phyloP scores from a whole-genome alignment of 345 rosid genomes.

The Sisymbrium altissimum region DNA sequence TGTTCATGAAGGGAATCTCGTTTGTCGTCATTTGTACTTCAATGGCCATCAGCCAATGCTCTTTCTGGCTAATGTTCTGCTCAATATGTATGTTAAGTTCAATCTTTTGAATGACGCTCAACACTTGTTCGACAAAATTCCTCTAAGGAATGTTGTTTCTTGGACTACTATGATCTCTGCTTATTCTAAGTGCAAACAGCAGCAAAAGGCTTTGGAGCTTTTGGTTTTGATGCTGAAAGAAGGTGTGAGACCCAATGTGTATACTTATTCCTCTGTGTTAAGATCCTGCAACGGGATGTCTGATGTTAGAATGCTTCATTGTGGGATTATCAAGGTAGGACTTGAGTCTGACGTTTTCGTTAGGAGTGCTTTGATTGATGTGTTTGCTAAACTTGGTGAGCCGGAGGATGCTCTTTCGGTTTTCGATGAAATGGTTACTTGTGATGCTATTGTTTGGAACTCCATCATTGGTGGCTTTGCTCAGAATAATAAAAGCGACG shows the following conservation, averaged over 20 bases:
- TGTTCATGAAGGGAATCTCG: constrained; percentile 43
- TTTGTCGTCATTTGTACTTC: constrained; percentile 51
- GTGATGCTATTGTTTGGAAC: constrained; percentile 73
- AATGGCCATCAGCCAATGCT: constrained; percentile 43
- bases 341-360: constrained; percentile 65
- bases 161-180: constrained; percentile 82
- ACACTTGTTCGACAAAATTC: constrained; percentile 37
- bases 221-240: constrained; percentile 51
- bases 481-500: constrained; percentile 53
- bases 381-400: constrained; percentile 57
- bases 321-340: constrained; percentile 50
- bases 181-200: constrained; percentile 36
- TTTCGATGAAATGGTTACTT: constrained; percentile 54
- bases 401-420: constrained; percentile 39
- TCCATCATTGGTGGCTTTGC: constrained; percentile 70
- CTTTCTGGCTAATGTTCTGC: constrained; percentile 44
- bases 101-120: constrained; percentile 41
- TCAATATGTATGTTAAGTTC: constrained; percentile 57
- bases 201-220: constrained; percentile 32
- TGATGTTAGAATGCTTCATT: constrained; percentile 53
- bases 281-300: constrained; percentile 45
- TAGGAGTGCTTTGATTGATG: constrained; percentile 67
- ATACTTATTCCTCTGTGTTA: constrained; percentile 60
- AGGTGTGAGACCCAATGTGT: constrained; percentile 60
- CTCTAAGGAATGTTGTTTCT: constrained; percentile 42